Base-by-base conservation (phyloP, 2,329 filamentous ascomycete genomes). In the Exserohilum rostratum region DNA sequence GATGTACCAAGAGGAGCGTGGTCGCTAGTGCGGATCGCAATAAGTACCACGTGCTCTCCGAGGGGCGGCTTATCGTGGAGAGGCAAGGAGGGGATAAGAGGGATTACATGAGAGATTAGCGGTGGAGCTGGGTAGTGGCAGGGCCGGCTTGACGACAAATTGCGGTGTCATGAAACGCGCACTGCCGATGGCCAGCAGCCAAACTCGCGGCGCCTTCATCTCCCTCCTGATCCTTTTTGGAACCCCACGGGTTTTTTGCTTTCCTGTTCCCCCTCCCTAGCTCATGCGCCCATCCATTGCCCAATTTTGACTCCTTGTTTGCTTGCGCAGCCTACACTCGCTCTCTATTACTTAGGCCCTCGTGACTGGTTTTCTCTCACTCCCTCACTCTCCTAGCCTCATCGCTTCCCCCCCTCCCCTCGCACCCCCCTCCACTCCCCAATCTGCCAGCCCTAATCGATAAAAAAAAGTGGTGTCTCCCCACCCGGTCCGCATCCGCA, bases 131-230 rank as follows among this genome's bases (percentile, higher is more conserved):
- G 45, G 48, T 31, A 25, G 57, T 53, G 57, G 60, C 59, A 58
- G 57, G 60, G 57, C 57, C 46, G 38, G 46, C 52, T 48, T 50
- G 40, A 57, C 47, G 57, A 60, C 56, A 59, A 64, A 58, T 64
- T 66, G 56, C 57, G 51, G 58, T 60, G 64, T 64, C 58, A 53
- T 63, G 63, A 63, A 67, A 65, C 65, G 57, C 58, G 48, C 53
- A 54, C 46, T 55, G 58, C 53, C 53, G 48, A 47, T 47, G 58
- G 57, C 43, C 40, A 55, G 48, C 55, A 58, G 52, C 52, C 56
- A 47, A 59, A 50, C 35, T 31, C 29, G 48, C 37, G 22, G 29
- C 54, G 40, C 55, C 52, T 55, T 63, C 55, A 60, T 63, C 64
- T 65, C 60, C 40, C 63, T 59, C 58, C 45, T 54, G 33, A 46